Evolutionary conservation across 768 basidiomycete species (phyloP), one percentile per base, ranked within the genome.

Genomic region (Candolleomyces eurysporus): DNA sequence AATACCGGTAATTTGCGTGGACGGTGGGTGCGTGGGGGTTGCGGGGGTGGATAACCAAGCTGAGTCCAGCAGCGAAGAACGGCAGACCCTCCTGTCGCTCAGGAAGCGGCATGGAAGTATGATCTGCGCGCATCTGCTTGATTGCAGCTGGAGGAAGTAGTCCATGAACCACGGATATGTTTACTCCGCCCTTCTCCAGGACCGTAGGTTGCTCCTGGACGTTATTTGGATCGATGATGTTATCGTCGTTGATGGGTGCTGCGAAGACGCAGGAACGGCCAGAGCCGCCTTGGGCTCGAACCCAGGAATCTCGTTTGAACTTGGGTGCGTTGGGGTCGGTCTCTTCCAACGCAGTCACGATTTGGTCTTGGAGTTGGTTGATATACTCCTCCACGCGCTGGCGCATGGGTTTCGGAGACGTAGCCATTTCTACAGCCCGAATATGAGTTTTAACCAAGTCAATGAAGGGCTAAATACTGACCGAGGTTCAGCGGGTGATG

Each of bases 1-100:
- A 99, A 75, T 98, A 98, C 58, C 97, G 92, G 68, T 96, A 97
- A 73, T 99, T 99, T 61, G 92, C 87, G 72, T 99, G 96, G 6
- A 94, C 89, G 21, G 96, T 98, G 9, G 97, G 94, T 16, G 92
- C 90, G 68, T 93, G 86, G 4, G 96, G 97, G 76, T 95, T 97
- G 57, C 88, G 84, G 0, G 96, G 96, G 73, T 99, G 96, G 17
- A 98, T 82, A 67, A 99, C 94, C 69, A 98, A 84, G 66, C 90
- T 93, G 68, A 98, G 80, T 0, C 97, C 96, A 0, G 91, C 91
- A 14, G 92, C 96, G 68, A 95, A 96, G 81, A 94, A 99, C 0
- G 96, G 96, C 14, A 97, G 80, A 43, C 87, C 84, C 7, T 79
- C 78, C 17, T 82, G 77, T 54, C 78, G 75, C 61, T 88, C 83